A percentile compares a stretch with the other conserved stretches of the same genome.
Conservation (phyloP, 2,329 filamentous ascomycete species). For the Talaromyces sp. region DNA sequence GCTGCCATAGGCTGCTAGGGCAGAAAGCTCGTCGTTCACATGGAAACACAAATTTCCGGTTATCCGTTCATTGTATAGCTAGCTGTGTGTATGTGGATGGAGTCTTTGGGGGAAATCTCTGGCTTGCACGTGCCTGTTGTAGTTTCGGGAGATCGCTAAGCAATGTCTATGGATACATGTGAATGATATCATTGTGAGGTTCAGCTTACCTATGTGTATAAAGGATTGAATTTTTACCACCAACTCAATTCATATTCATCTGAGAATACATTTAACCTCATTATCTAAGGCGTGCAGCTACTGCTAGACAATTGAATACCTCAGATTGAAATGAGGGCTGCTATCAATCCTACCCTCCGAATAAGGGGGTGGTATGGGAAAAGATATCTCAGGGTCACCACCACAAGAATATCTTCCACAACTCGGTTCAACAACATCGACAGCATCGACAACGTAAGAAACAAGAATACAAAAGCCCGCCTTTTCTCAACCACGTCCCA, state of each 20-base stretch:
- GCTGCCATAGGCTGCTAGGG: too few species aligned
- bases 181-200: slow-evolving; percentile 16
- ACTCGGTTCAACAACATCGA: neutral
- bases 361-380: neutral
- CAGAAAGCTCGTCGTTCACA: too few species aligned
- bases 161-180: neutral
- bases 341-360: neutral
- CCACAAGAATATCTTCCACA: neutral
- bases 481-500: neutral
- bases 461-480: neutral
- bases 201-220: neutral
- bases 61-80: too few species aligned
- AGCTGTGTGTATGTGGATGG: too few species aligned
- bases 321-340: neutral
- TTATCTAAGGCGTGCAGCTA: neutral
- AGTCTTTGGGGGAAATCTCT: too few species aligned
- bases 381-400: neutral
- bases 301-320: neutral
- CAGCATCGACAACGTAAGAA: neutral
- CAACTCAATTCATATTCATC: neutral
- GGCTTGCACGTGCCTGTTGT: neutral
- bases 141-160: neutral
- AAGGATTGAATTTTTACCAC: neutral
- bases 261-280: neutral
- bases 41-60: too few species aligned